Evolutionary conservation across 2,329 filamentous ascomycete species (phyloP), one percentile per base, ranked within the genome.

Genomic region (Bipolaris victoriae): DNA sequence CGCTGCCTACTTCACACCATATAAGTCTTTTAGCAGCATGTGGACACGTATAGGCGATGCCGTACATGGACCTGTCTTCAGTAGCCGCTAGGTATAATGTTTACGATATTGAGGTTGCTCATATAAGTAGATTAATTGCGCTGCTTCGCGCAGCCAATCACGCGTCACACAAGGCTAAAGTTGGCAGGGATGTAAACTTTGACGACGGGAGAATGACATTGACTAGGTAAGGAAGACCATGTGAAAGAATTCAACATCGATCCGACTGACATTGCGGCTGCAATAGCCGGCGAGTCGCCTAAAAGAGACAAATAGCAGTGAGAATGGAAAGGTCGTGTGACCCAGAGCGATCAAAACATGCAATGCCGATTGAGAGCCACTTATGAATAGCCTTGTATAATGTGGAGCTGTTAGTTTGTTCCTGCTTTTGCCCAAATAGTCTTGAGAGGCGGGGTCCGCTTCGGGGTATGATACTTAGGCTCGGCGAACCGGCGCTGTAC

Each of bases 101-200:
- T 58, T 49, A 59, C 46, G 62, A 70, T 64, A 71, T 71, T 71
- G 69, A 71, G 64, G 66, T 62, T 65, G 66, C 66, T 74, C 72
- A 71, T 63, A 49, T 73, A 71, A 58, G 72, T 75, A 74, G 62
- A 74, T 76, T 75, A 71, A 75, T 73, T 73, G 64, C 62, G 39
- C 39, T 49, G 59, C 45, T 39, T 35, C 43, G 31, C 46, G 49
- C 36, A 57, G 55, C 73, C 71, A 75, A 75, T 74, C 64, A 66
- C 41, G 49, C 11, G 1, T 39, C 37, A 41, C 37, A 22, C 13
- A 24, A 4, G 18, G 37, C 24, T 7, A 36, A 20, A 26, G 35
- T 18, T 35, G 33, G 50, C 48, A 46, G 44, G 51, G 36, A 16
- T 41, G 29, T 37, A 41, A 49, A 53, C 57, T 47, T 59, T 36